Evolutionary conservation across 2,329 filamentous ascomycete genomes (phyloP).

Genomic region (Ceratocystis ficicola): DNA sequence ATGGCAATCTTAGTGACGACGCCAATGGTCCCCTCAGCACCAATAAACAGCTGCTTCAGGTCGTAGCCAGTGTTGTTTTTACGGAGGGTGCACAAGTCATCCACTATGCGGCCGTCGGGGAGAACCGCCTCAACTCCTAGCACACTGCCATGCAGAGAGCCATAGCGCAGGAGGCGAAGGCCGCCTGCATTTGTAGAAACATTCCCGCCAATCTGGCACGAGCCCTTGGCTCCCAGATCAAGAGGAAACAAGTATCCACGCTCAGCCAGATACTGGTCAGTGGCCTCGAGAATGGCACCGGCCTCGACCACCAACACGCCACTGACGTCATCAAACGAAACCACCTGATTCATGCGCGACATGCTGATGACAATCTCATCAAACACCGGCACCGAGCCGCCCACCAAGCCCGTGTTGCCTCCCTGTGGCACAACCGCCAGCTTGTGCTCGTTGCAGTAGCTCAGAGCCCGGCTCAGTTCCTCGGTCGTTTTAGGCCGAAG

Average conservation of each 20-base stretch:
- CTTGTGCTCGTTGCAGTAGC: conserved; percentile 88
- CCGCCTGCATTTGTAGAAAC: conserved; percentile 93
- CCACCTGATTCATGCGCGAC: conserved; percentile 78
- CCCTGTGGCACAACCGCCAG: conserved; percentile 94
- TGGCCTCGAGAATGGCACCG: conserved; percentile 79
- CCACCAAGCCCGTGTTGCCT: conserved; percentile 91
- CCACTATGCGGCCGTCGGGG: conserved; percentile 80
- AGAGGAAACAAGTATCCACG: conserved; percentile 83
- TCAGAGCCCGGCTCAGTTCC: conserved; percentile 79
- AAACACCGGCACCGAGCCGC: conserved; percentile 90
- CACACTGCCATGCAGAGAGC: conserved; percentile 85
- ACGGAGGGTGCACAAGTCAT: conserved; percentile 74
- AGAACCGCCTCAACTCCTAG: conserved; percentile 88
- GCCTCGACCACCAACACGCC: conserved; percentile 84
- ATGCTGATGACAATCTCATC: conserved; percentile 95
- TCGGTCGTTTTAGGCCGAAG: conserved; percentile 74
- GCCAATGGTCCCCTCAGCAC: conserved; percentile 86
- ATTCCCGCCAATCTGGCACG: conserved; percentile 92
- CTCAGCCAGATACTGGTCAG: conserved; percentile 74
- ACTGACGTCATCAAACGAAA: conserved; percentile 84
- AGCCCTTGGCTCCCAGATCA: conserved; percentile 95
- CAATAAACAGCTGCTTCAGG: conserved; percentile 91
- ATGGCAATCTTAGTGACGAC: conserved; percentile 87
- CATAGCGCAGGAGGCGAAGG: conserved; percentile 77
- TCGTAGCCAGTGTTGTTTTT: conserved; percentile 99